Conservation (phyloP, 805 yeast species). For the Metschnikowia henanensis region DNA sequence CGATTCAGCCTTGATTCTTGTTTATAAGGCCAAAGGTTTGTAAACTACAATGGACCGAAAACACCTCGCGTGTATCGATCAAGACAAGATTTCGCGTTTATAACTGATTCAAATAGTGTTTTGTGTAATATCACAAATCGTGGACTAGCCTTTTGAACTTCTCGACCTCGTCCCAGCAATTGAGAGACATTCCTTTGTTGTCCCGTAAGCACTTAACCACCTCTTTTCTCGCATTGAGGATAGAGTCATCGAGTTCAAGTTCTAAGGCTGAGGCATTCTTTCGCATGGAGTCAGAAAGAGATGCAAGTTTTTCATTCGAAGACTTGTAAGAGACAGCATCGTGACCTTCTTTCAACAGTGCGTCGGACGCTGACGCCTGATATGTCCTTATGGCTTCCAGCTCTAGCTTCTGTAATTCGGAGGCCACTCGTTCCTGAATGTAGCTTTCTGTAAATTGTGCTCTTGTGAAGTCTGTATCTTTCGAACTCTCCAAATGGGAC, state of each 20-base stretch:
- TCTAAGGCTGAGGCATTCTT: constrained; percentile 35
- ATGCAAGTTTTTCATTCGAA: constrained; percentile 42
- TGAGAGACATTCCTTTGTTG: constrained; percentile 64
- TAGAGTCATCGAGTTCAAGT: constrained; percentile 36
- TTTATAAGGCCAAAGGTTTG: constrained; percentile 82
- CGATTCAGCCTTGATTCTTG: constrained; percentile 87
- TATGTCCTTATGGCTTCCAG: constrained; percentile 51
- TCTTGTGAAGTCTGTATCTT: constrained; percentile 71
- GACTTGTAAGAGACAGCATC: constrained; percentile 32
- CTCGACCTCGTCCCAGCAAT: constrained; percentile 82
- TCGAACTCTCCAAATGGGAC: constrained; percentile 58
- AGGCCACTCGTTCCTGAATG: constrained; percentile 63
- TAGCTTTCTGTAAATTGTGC: constrained; percentile 66
- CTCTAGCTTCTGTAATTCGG: constrained; percentile 55
- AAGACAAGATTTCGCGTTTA: not conserved
- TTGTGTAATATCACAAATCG: constrained; percentile 40
- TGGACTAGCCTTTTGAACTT: constrained; percentile 61
- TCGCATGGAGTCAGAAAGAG: constrained; percentile 34
- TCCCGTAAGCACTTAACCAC: constrained; percentile 62
- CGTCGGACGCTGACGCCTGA: constrained; percentile 46
- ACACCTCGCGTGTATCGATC: not conserved
- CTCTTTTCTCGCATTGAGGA: constrained; percentile 46
- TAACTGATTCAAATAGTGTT: no score
- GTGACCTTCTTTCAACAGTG: constrained; percentile 37
- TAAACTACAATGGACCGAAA: constrained; percentile 3